Conservation (phyloP, 306 rosid genomes). For the Malus fusca region DNA sequence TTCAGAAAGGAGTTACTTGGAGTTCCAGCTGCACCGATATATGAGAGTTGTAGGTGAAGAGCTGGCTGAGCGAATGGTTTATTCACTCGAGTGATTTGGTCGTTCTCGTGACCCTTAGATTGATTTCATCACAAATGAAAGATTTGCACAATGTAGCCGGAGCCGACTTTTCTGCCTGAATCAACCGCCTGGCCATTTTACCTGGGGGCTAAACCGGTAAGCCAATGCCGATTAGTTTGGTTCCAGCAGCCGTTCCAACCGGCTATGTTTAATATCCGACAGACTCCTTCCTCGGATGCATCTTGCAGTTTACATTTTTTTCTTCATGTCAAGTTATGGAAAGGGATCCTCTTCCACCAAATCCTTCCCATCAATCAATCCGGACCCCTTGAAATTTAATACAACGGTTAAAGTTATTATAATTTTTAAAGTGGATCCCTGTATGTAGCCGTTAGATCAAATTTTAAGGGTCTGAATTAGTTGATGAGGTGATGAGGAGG, state of each 20-base stretch:
- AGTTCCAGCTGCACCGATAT: constrained; percentile 58
- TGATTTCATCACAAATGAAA: neutral
- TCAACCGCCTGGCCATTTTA: neutral
- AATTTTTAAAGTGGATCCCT: too few species aligned
- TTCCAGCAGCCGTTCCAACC: neutral
- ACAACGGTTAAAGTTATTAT: too few species aligned
- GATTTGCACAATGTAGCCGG: neutral
- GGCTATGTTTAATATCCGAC: neutral
- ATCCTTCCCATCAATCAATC: too few species aligned
- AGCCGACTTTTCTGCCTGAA: neutral
- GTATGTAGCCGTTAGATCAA: too few species aligned
- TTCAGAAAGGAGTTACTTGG: constrained; percentile 37
- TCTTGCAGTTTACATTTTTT: neutral
- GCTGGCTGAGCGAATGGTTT: constrained; percentile 64
- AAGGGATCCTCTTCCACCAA: too few species aligned
- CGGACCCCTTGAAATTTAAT: too few species aligned
- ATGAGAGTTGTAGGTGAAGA: constrained; percentile 55
- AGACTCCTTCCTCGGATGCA: neutral
- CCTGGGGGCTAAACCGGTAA: neutral
- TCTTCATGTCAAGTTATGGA: neutral
- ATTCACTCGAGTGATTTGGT: constrained; percentile 33
- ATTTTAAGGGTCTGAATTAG: too few species aligned
- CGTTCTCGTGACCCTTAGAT: neutral
- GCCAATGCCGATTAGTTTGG: neutral
- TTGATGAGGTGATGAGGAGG: too few species aligned